Evolutionary conservation across 2,329 filamentous ascomycete genomes (phyloP).

Genomic region (Fusarium sp.): DNA sequence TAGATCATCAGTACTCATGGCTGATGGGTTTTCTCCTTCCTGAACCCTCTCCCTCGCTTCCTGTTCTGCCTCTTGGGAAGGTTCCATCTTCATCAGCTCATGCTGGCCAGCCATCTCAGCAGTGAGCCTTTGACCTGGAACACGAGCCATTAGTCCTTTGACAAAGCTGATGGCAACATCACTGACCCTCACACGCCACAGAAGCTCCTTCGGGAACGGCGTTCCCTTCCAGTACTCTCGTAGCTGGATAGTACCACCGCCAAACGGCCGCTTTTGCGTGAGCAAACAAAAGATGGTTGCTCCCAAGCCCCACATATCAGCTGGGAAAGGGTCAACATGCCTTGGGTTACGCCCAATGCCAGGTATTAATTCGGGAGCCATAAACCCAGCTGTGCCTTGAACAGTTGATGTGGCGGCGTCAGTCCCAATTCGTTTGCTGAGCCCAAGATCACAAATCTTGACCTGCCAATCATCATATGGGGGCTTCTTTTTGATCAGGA

Average conservation of each 20-base stretch:
- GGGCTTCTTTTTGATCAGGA: neutral
- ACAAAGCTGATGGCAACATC: neutral
- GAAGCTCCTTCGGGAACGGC: neutral
- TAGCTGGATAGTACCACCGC: no score
- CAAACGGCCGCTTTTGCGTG: neutral
- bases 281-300: neutral
- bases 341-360: neutral
- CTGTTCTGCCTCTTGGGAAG: neutral
- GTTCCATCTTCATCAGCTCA: neutral
- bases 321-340: neutral
- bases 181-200: neutral
- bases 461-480: neutral
- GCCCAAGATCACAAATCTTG: neutral
- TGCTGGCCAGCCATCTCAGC: neutral
- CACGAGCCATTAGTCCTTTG: neutral
- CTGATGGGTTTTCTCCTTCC: no score
- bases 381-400: neutral
- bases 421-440: neutral
- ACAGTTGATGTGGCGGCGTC: neutral
- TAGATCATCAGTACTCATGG: no score
- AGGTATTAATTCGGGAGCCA: neutral
- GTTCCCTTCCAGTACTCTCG: neutral
- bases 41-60: no score
- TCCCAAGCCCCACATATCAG: neutral
- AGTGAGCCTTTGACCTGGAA: neutral